Evolutionary conservation across 306 rosid species (phyloP), one percentile per base, ranked within the genome.

Genomic region (Alnus rubra): DNA sequence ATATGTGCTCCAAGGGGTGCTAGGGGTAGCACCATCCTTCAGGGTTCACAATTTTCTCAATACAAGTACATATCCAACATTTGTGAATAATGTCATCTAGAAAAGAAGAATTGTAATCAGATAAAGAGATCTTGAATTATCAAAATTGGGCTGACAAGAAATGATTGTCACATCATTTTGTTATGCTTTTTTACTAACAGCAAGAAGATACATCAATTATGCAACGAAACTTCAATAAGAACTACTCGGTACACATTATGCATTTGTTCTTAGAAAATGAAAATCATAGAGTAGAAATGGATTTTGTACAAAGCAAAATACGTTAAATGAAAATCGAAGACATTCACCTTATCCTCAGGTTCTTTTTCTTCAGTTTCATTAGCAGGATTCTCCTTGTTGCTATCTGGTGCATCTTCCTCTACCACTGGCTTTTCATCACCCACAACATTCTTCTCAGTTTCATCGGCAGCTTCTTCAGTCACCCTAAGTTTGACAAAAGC

Each of bases 311-410:
- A 19, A 47, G 37, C 19, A 56, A 5, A 37, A 78, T 42, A 28
- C 33, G 7, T 48, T 35, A 51, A 4, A 39, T 7, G 15, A 70
- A 67, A 55, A 12, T 62, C 28, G 45, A 13, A 30, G 73, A 31
- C 11, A 53, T 53, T 69, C 63, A 95, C 98, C 93, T 91, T 93
- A 59, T 91, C 97, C 90, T 91, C 91, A 1, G 98, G 92, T 78
- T 91, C 98, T 65, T 90, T 88, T 81, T 93, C 97, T 85, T 89
- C 96, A 28, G 82, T 45, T 86, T 80, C 98, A 74, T 74, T 81
- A 58, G 88, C 80, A 87, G 90, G 77, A 65, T 49, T 79, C 50
- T 91, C 97, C 71, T 88, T 87, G 85, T 84, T 85, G 30, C 82
- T 89, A 55, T 86, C 93, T 42, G 76, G 82, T 16, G 80, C 86